These are phyloP conservation scores for Kluyveromyces marxianus DNA, from an alignment of 1,139 yeast species.

Conservation along the genomic window DNA sequence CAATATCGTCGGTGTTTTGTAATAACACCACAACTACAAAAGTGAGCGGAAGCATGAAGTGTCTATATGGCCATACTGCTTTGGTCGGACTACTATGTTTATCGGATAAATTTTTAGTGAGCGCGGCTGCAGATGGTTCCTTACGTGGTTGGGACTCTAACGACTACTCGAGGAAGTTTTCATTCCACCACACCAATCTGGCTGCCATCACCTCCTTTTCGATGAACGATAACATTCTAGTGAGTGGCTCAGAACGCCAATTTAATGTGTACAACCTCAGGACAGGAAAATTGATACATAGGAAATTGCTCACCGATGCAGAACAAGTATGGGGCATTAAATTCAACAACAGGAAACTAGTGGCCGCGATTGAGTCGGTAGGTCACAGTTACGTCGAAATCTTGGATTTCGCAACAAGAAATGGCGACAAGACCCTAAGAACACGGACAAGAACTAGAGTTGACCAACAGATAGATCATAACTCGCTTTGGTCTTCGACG, in stretches of 20 bases:
- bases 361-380: constrained; percentile 79
- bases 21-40: constrained; percentile 21
- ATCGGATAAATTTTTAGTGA: constrained; percentile 71
- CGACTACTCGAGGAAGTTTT: constrained; percentile 59
- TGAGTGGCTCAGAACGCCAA: constrained; percentile 82
- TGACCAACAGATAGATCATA: constrained; percentile 2
- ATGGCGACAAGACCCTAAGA: constrained; percentile 1
- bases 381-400: constrained; percentile 69
- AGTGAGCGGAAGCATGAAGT: constrained; percentile 26
- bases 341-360: constrained; percentile 76
- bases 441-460: constrained; percentile 3
- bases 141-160: constrained; percentile 89
- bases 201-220: constrained; percentile 92
- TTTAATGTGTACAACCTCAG: constrained; percentile 79
- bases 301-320: constrained; percentile 65
- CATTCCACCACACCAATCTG: constrained; percentile 74
- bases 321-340: constrained; percentile 94
- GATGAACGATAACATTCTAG: constrained; percentile 75
- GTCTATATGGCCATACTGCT: constrained; percentile 69
- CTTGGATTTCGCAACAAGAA: constrained; percentile 54
- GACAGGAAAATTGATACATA: constrained; percentile 64
- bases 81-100: constrained; percentile 81
- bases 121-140: constrained; percentile 95
- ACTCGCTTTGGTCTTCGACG: constrained; percentile 3
- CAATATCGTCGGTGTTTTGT: constrained; percentile 16